These are phyloP conservation scores for Tympanopsis confertula DNA, from an alignment of 2,329 filamentous ascomycete species.

Conservation along the genomic window DNA sequence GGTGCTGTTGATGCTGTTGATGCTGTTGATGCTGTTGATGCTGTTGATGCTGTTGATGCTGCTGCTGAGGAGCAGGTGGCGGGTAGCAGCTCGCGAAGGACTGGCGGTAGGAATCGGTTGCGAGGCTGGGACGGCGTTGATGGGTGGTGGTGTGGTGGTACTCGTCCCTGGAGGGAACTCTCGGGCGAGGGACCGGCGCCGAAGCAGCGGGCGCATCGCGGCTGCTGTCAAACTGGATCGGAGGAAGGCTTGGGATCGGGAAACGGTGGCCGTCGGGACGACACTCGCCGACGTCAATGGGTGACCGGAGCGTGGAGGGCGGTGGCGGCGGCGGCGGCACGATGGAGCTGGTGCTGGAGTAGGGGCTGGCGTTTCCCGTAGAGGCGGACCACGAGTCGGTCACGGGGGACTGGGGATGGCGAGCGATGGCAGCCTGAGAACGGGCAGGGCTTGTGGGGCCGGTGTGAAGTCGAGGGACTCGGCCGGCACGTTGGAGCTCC, in stretches of 20 bases:
- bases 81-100: background rate
- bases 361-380: slow-evolving; percentile 22
- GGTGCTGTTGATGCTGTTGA: background rate
- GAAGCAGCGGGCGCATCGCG: slow-evolving; percentile 1
- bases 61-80: background rate
- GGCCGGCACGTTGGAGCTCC: slow-evolving; percentile 25
- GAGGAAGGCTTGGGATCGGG: slow-evolving; percentile 18
- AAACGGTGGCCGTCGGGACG: background rate
- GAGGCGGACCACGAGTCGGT: slow-evolving; percentile 15
- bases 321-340: too few species aligned
- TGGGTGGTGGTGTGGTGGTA: slow-evolving; percentile 16
- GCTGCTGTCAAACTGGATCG: slow-evolving; percentile 25
- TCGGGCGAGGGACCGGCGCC: slow-evolving; percentile 16
- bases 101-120: slow-evolving; percentile 10
- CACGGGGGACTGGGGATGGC: background rate
- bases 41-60: background rate
- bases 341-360: slow-evolving; percentile 21
- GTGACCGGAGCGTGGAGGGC: too few species aligned
- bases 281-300: background rate
- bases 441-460: slow-evolving; percentile 16
- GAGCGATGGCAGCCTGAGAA: slow-evolving; percentile 20
- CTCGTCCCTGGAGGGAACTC: slow-evolving; percentile 21
- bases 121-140: slow-evolving; percentile 14
- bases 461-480: slow-evolving; percentile 33
- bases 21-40: background rate